Evolutionary conservation across 352 stramenopile genomes (phyloP), one percentile per base, ranked within the genome.

Genomic region (Peronospora farinosa): DNA sequence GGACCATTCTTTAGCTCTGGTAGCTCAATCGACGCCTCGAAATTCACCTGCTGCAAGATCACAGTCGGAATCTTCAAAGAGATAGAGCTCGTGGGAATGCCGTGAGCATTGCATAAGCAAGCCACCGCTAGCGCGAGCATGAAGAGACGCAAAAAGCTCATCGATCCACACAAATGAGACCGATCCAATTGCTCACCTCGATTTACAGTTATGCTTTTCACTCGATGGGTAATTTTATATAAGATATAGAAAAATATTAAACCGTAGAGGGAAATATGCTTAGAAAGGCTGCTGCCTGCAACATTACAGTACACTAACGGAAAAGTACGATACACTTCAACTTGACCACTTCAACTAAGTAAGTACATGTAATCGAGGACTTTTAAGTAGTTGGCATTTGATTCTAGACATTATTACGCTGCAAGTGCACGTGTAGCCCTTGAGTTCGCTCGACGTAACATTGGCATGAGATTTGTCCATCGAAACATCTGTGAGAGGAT

Each of bases 401-500:
- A 10, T 23, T 39, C 1, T 23, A 15, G 27, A 8, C 1, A 15
- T 12, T 19, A 28, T 40, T 66, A 81, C 7, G 68, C 71, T 47
- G 71, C 71, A 16, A 72, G 54, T 13, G 68, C 71, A 17, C 69
- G 71, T 32, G 65, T 60, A 23, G 48, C 54, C 25, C 54, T 72
- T n/a, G 65, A 55, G 40, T 67, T 59, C 5, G 71, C 61, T 44
- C 63, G 66, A 43, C 68, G 71, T 25, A 90, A 55, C 48, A 91
- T 74, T 15, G 80, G 75, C 67, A 89, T 74, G 41, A 93, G 65
- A 50, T 86, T 82, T 15, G 70, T 89, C 76, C 75, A 88, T 21
- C 72, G 74, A 39, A 93, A 92, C 73, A 93, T 80, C 49, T 92
- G 83, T 54, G 83, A 83, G 32, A 93, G 68, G 51, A 93, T 93